Evolutionary conservation across 2,329 filamentous ascomycete genomes (phyloP).

Genomic region (Rhinocladiella similis): DNA sequence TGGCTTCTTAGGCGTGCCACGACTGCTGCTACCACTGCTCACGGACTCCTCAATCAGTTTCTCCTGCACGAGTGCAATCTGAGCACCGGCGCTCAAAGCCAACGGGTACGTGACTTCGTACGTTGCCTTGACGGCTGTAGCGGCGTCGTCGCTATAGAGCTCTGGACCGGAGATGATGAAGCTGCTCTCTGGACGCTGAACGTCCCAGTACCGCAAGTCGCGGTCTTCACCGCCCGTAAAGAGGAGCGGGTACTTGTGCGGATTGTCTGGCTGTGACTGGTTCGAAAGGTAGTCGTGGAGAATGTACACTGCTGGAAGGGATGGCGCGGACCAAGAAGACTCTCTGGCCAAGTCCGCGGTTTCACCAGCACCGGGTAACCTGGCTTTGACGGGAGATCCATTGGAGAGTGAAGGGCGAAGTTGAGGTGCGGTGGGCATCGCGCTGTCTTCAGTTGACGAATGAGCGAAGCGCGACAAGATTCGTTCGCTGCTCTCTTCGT

Average conservation of each 20-base stretch:
- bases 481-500: conserved; percentile 82
- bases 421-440: background rate
- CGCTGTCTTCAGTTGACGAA: conserved; percentile 27
- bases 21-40: conserved; percentile 21
- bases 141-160: conserved; percentile 62
- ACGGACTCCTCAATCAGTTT: conserved; percentile 48
- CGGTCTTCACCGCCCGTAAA: conserved; percentile 86
- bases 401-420: conserved; percentile 2
- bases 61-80: conserved; percentile 68
- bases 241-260: conserved; percentile 74
- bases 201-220: conserved; percentile 92
- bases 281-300: conserved; percentile 59
- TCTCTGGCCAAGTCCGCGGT: background rate
- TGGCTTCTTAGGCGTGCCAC: conserved; percentile 31
- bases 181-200: conserved; percentile 74
- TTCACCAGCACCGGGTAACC: background rate
- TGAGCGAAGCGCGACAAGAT: conserved; percentile 84
- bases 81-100: conserved; percentile 44
- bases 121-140: conserved; percentile 58
- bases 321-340: background rate
- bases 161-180: conserved; percentile 70
- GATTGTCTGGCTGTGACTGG: conserved; percentile 22
- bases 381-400: conserved; percentile 12
- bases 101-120: conserved; percentile 65
- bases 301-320: conserved; percentile 43